Base-by-base conservation (phyloP, 2,329 filamentous ascomycete species). In the Claviceps sp. region DNA sequence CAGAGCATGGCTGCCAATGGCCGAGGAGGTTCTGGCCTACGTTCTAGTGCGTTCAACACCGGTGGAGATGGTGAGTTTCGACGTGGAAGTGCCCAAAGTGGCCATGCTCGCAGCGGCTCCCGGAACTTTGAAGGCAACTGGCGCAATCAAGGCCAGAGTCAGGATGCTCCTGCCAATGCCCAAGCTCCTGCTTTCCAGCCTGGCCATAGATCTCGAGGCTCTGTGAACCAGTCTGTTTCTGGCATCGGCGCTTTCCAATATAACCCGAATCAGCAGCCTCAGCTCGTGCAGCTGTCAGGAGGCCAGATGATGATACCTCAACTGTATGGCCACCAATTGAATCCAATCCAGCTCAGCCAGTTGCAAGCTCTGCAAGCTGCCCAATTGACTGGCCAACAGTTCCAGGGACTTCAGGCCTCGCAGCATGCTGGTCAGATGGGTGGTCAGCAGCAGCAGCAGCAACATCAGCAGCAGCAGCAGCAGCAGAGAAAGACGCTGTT, bases 71-170 rank as follows among this genome's bases (percentile, higher is more conserved):
- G 58, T 56, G 88, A 93, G 59, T 86, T 89, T 64, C 76, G 82
- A 56, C 86, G 88, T 60, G 83, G 85, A 60, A 87, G 85, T 43
- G 85, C 87, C 52, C 93, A 98, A 60, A 87, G 85, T 43, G 85
- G 88, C 52, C 93, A 98, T 66, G 84, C 80, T 57, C 82, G 93
- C 56, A 85, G 84, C 37, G 81, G 81, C 11, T 98, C 93, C 24
- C 83, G 93, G 57, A 98, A 97, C 70, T 97, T 97, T 64, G 93
- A 98, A 60, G 84, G 90, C 62, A 98, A 98, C 70, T 98, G 93
- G 93, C 87, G 93, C 62, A 94, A 89, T 63, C 90, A 87, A 60
- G 63, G 63, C 58, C 75, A 78, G 58, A 76, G 77, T 62, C 86
- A 88, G 65, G 84, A 85, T 51, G 71, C 73, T 61, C 50, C 65